These are phyloP conservation scores for Neurospora sp. DNA, from an alignment of 495 filamentous ascomycete genomes.

Conservation along the genomic window DNA sequence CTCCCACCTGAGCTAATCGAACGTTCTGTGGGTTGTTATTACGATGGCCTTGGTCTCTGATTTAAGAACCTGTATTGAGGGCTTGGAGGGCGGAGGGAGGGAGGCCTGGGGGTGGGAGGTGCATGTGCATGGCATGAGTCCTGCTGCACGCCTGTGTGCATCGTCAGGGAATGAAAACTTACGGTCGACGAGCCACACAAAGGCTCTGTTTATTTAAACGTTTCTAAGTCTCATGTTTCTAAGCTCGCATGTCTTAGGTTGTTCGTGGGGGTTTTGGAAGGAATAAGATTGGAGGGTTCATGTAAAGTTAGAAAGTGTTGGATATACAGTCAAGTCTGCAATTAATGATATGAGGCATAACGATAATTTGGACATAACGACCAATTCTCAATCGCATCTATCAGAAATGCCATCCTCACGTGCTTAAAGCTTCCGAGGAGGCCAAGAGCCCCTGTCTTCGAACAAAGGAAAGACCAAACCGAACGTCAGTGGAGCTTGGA, in stretches of 20 bases:
- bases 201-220: not conserved
- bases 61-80: not conserved
- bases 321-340: no score
- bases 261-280: not conserved
- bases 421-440: not conserved
- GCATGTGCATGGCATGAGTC: not conserved
- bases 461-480: not conserved
- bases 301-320: not conserved
- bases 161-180: not conserved
- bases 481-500: not conserved
- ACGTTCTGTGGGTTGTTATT: no score
- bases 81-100: no score
- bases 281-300: not conserved
- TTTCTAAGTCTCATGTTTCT: not conserved
- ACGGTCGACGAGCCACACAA: not conserved
- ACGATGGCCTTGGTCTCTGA: not conserved
- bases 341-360: no score
- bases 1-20: not conserved
- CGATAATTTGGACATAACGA: no score
- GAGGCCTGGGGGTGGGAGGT: no score
- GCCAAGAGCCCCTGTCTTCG: not conserved
- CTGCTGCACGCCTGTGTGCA: no score
- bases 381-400: not conserved
- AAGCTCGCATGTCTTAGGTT: not conserved
- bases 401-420: not conserved